Evolutionary conservation across 257 asterid genomes (phyloP), one percentile per base, ranked within the genome.

Genomic region (Nicotiana paniculata): DNA sequence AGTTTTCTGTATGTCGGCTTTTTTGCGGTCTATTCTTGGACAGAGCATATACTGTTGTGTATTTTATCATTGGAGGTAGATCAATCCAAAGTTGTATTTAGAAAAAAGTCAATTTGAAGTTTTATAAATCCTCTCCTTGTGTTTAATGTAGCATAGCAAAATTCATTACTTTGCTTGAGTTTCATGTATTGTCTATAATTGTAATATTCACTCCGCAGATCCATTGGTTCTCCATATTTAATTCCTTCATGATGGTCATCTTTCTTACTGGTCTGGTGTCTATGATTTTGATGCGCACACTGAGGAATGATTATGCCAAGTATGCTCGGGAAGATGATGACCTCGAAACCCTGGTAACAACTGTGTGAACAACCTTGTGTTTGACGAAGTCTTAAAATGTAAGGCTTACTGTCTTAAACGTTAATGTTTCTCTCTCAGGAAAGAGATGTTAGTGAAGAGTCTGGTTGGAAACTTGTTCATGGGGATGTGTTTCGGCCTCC

Each of bases 321-420:
- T 95, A 95, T 90, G 98, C 98, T 85, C 93, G 98, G 69, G 98
- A 95, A 81, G 98, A 95, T 89, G 98, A 95, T 87, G 98, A 95
- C 86, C 90, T 95, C 13, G 98, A 95, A 86, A 89, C 95, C 76
- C 92, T 95, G 98, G 98, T 95, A 95, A 84, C 78, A 12, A 21
- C 15, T 17, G 63, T 26, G 15, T 33, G 15, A 28, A 24, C 48
- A 33, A 43, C n/a, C 54, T 48, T 51, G n/a, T 51, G 18, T 39
- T 46, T 43, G 1, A 39, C 12, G 8, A 75, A 21, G 58, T 35
- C 35, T 43, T 43, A 43, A 43, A 43, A 5, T 7, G 5, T 58
- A 28, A 77, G 48, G 37, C 48, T 30, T 35, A 48, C 5, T 77
- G 76, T 75, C 79, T 46, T 24, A 48, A 26, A 30, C 15, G 32